Base-by-base conservation (phyloP, 345 rosid genomes). In the Alliaria petiolata region DNA sequence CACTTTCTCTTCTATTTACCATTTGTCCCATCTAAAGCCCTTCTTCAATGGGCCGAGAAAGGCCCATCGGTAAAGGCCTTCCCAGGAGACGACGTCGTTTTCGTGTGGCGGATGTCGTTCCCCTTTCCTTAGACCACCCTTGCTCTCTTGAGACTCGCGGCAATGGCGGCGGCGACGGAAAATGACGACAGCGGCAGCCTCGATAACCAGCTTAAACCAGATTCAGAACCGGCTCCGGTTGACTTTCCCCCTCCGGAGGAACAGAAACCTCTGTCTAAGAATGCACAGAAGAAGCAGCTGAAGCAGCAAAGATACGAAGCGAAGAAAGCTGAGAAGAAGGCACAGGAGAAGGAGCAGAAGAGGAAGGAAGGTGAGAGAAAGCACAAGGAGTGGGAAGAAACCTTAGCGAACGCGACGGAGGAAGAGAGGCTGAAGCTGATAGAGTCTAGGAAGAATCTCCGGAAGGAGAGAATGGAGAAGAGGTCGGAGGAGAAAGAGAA, bases 321-420 rank as follows among this genome's bases (percentile, higher is more conserved):
- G 34, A 85, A 85, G 85, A 95, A 92, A 75, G 87, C 93, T 3
- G 97, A 89, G 91, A 95, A 88, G 81, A 89, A 92, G 77, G 98
- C 99, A 12, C 69, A 33, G 2, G 58, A 76, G 72, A 92, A 92
- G 71, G 89, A 83, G 81, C 87, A 83, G 13, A 95, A 85, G 85
- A 82, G 49, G 84, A 80, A 73, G 45, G 97, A 88, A 10, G 85
- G 54, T 0, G 97, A 88, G 85, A 68, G 76, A 50, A 75, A 64
- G 68, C 75, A 55, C 7, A 76, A 78, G 65, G 65, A 72, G 26
- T 68, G 76, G 72, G 76, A 61, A 0, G 49, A 66, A 28, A 60
- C 72, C 1, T 56, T 72, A 40, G 67, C 82, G 2, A 72, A 68
- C 19, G 52, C 76, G 8, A 44, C 88, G 33, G 90, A 90, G 74